Base-by-base conservation (phyloP, 805 yeast species). In the Kuraishia molischiana region DNA sequence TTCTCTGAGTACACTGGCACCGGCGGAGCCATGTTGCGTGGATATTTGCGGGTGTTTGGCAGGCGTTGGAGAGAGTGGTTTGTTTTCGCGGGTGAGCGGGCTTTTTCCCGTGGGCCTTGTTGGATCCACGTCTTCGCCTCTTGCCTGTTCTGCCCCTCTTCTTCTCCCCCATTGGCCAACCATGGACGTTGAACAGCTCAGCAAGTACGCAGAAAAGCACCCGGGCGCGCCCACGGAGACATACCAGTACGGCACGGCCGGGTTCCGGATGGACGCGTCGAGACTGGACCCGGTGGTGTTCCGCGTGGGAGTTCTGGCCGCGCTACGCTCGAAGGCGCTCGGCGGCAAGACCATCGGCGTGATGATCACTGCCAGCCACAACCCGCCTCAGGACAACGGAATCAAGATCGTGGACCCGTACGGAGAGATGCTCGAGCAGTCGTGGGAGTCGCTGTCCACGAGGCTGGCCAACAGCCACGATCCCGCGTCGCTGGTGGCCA, bases 331-430 rank as follows among this genome's bases (percentile, higher is more conserved):
- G n/a, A 71, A 79, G 41, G 69, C 64, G 42, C 61, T 83, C 24
- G 61, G 63, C 1, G 85, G 90, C 1, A 66, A 80, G 48, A 73
- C 82, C 6, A 72, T 89, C 22, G 98, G 98, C n/a, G 80, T 89
- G 10, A 90, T 92, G 97, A 79, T 92, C 51, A 92, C 97, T 1
- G 97, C 96, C 0, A 83, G 95, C 1, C 97, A 87, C 58, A 87
- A 87, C 51, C 96, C 96, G 0, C 95, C 97, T 0, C 66, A 66
- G 31, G 97, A 89, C 54, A 86, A 86, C 49, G 96, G 96, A 21
- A 90, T 86, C 36, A 90, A 90, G 59, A 68, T 92, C n/a, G 85
- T 90, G 19, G 97, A 90, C 47, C 97, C 97, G 1, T 61, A 70
- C 54, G 97, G 97, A 19, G 86, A 83, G 44, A 89, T 89, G 97